phyloP scores from a whole-genome alignment of 305 asterid genomes.

The Solanum hybrid region DNA sequence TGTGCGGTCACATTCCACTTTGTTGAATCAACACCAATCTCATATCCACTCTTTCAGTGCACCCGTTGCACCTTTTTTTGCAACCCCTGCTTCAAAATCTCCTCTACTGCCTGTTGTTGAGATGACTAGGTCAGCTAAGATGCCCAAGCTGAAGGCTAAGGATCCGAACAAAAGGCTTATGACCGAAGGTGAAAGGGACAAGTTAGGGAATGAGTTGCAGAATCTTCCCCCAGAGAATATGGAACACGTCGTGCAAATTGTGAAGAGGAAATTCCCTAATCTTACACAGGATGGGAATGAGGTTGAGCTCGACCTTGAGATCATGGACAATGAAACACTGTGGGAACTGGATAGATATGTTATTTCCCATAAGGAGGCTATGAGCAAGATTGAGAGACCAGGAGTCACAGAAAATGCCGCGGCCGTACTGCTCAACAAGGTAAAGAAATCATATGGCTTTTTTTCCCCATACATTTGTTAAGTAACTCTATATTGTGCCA shows the following conservation, averaged over 20 bases:
- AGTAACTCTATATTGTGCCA: not conserved
- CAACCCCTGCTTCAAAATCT: not conserved
- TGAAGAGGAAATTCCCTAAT: conserved; percentile 12
- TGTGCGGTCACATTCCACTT: not conserved
- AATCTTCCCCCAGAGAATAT: conserved; percentile 13
- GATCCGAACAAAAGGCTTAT: conserved; percentile 12
- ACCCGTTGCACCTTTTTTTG: not conserved
- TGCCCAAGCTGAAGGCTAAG: conserved; percentile 11
- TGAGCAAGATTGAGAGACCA: conserved; percentile 4
- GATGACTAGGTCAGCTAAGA: not conserved
- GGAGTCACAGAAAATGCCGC: not conserved
- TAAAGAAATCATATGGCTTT: not conserved
- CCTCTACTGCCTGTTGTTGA: not conserved
- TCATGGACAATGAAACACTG: conserved; percentile 20
- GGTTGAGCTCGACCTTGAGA: conserved; percentile 25
- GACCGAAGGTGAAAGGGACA: conserved; percentile 14
- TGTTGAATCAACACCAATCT: conserved; percentile 2
- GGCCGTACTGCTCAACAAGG: conserved; percentile 1
- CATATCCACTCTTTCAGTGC: not conserved
- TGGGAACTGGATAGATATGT: conserved; percentile 23
- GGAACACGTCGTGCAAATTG: conserved; percentile 12
- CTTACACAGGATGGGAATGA: conserved; percentile 14
- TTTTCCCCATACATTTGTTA: not conserved
- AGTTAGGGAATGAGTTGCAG: conserved; percentile 14
- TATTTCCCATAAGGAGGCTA: not conserved